phyloP scores from a whole-genome alignment of 2,329 filamentous ascomycete species.

The Fusarium nisikadoi region DNA sequence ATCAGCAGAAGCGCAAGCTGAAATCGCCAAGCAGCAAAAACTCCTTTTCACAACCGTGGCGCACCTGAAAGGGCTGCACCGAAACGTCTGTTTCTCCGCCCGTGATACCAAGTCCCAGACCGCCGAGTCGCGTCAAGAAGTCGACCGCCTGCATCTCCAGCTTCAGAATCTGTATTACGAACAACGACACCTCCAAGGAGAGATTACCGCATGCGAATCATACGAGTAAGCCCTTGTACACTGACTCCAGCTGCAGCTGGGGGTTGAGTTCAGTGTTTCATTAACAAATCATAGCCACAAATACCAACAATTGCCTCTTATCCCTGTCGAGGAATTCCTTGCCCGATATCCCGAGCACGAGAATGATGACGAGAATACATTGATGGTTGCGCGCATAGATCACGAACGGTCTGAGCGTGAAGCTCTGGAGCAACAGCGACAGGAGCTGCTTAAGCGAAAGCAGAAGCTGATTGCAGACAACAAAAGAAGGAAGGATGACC shows the following conservation, averaged over 20 bases:
- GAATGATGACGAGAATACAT: slow-evolving; percentile 77
- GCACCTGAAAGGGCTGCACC: slow-evolving; percentile 83
- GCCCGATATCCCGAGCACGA: slow-evolving; percentile 77
- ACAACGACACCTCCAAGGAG: slow-evolving; percentile 87
- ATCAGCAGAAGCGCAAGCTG: slow-evolving; percentile 62
- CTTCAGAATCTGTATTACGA: slow-evolving; percentile 98
- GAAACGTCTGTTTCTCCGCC: slow-evolving; percentile 81
- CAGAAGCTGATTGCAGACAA: slow-evolving; percentile 76
- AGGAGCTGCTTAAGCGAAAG: slow-evolving; percentile 76
- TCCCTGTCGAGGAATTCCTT: slow-evolving; percentile 86
- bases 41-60: slow-evolving; percentile 81
- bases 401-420: slow-evolving; percentile 89
- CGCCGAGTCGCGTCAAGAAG: slow-evolving; percentile 87
- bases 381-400: slow-evolving; percentile 91
- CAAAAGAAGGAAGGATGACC: slow-evolving; percentile 91
- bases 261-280: no score
- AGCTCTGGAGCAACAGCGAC: slow-evolving; percentile 83
- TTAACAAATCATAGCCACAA: slow-evolving; percentile 72
- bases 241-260: background rate
- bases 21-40: slow-evolving; percentile 81
- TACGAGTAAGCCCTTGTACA: slow-evolving; percentile 76
- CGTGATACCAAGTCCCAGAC: slow-evolving; percentile 88
- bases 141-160: slow-evolving; percentile 90
- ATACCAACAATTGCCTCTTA: slow-evolving; percentile 85
- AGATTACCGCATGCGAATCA: slow-evolving; percentile 89